Evolutionary conservation across 306 rosid genomes (phyloP).

Genomic region (Cicer pinnatifidum): DNA sequence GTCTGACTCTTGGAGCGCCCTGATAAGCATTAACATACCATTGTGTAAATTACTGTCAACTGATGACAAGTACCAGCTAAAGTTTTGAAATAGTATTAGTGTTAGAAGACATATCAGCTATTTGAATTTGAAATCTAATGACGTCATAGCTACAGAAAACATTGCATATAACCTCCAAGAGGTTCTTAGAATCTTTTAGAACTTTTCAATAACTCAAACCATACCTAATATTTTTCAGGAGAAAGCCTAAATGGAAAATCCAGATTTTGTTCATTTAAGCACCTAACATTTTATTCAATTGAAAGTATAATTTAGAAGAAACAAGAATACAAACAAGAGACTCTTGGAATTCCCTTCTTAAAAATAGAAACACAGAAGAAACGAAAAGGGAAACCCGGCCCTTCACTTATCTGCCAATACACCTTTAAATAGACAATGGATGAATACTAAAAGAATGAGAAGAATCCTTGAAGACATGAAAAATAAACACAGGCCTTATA

Average conservation of each 20-base stretch:
- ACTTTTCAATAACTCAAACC: not conserved
- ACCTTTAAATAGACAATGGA: not conserved
- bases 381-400: not conserved
- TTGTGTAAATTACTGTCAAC: constrained; percentile 10
- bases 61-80: constrained; percentile 26
- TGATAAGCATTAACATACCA: constrained; percentile 40
- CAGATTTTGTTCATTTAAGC: not conserved
- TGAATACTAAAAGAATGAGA: not conserved
- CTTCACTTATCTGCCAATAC: not conserved
- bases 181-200: constrained; percentile 6
- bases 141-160: constrained; percentile 16
- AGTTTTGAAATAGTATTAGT: not conserved
- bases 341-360: not conserved
- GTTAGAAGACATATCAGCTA: not conserved
- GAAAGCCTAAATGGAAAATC: constrained; percentile 4
- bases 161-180: not conserved
- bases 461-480: not conserved
- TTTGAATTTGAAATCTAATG: not conserved
- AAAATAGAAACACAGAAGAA: not conserved
- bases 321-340: not conserved
- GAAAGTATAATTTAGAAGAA: not conserved
- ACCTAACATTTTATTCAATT: not conserved
- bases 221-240: not conserved
- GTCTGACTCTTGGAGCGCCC: constrained; percentile 81
- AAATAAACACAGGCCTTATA: not conserved